These are phyloP conservation scores for Aspergillus neotritici DNA, from an alignment of 2,329 filamentous ascomycete genomes.

Conservation along the genomic window DNA sequence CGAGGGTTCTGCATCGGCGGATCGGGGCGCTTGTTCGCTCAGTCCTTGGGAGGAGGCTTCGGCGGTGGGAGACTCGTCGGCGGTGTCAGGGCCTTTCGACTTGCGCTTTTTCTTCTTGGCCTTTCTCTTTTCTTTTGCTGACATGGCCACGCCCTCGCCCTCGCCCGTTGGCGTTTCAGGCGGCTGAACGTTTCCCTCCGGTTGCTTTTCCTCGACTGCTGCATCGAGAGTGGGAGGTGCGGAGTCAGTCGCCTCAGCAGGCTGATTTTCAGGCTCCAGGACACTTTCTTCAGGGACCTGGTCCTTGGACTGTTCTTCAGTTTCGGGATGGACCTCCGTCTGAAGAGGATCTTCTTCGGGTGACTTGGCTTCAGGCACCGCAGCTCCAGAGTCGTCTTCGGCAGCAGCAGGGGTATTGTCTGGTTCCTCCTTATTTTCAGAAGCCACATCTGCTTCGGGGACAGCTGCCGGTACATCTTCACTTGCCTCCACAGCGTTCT, in stretches of 20 bases:
- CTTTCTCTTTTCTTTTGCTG: slow-evolving; percentile 41
- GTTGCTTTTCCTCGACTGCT: slow-evolving; percentile 13
- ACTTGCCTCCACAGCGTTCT: slow-evolving; percentile 15
- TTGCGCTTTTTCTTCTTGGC: slow-evolving; percentile 44
- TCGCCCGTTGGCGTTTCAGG: slow-evolving; percentile 15
- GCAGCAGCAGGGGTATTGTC: background rate
- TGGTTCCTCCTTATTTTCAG: background rate
- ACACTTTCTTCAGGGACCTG: background rate
- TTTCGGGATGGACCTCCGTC: background rate
- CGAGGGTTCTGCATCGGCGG: slow-evolving; percentile 14
- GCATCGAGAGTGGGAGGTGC: slow-evolving; percentile 4
- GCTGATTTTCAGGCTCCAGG: background rate
- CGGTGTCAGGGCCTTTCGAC: slow-evolving; percentile 18
- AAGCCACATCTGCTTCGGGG: slow-evolving; percentile 6
- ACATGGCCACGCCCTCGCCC: slow-evolving; percentile 23
- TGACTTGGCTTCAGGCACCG: no score
- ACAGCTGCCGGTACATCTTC: slow-evolving; percentile 14
- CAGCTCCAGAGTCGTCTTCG: background rate
- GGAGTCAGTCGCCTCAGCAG: background rate
- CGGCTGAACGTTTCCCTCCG: slow-evolving; percentile 5
- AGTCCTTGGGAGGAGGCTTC: slow-evolving; percentile 11
- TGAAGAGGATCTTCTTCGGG: no score
- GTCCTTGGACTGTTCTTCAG: background rate
- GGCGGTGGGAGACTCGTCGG: slow-evolving; percentile 3
- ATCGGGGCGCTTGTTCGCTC: slow-evolving; percentile 10